A percentile compares a stretch with the other conserved stretches of the same genome.
phyloP scores from a whole-genome alignment of 768 basidiomycete genomes.

The Boletus tylopilopsis region DNA sequence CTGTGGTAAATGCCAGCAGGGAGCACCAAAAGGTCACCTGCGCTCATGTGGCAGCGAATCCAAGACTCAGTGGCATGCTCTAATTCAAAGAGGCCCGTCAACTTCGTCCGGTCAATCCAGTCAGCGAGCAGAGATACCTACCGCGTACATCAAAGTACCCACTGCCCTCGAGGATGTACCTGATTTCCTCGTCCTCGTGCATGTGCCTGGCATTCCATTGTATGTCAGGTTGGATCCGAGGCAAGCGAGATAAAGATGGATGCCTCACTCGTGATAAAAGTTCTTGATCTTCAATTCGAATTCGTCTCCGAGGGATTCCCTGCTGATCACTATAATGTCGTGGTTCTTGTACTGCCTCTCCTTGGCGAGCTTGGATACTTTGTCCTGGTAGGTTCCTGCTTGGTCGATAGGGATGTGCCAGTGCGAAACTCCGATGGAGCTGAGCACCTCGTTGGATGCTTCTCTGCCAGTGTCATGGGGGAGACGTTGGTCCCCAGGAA shows the following conservation, averaged over 20 bases:
- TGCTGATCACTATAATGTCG: constrained; percentile 73
- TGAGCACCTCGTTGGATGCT: constrained; percentile 49
- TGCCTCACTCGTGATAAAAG: constrained; percentile 72
- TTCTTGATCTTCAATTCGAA: constrained; percentile 80
- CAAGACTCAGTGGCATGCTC: constrained; percentile 66
- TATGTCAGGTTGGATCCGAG: neutral
- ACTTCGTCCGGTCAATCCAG: too few species aligned
- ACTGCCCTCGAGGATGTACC: constrained; percentile 76
- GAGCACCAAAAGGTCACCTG: constrained; percentile 81
- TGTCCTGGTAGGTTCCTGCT: constrained; percentile 40
- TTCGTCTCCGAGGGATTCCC: constrained; percentile 69
- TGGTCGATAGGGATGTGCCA: constrained; percentile 66
- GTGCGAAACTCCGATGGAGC: constrained; percentile 58
- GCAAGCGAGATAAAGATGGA: neutral
- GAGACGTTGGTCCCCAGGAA: constrained; percentile 76
- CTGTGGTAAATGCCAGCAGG: constrained; percentile 92
- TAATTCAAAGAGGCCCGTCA: constrained; percentile 22
- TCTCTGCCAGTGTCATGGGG: constrained; percentile 63
- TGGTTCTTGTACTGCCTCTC: constrained; percentile 79
- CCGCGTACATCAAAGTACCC: constrained; percentile 91
- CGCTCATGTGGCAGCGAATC: constrained; percentile 75
- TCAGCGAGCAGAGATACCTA: constrained; percentile 30
- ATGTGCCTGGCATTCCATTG: constrained; percentile 59
- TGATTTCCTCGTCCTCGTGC: constrained; percentile 94
- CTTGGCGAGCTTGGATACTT: constrained; percentile 58